These are phyloP conservation scores for Nannizziopsis arthrosporioides DNA, from an alignment of 2,329 filamentous ascomycete species.

Conservation along the genomic window DNA sequence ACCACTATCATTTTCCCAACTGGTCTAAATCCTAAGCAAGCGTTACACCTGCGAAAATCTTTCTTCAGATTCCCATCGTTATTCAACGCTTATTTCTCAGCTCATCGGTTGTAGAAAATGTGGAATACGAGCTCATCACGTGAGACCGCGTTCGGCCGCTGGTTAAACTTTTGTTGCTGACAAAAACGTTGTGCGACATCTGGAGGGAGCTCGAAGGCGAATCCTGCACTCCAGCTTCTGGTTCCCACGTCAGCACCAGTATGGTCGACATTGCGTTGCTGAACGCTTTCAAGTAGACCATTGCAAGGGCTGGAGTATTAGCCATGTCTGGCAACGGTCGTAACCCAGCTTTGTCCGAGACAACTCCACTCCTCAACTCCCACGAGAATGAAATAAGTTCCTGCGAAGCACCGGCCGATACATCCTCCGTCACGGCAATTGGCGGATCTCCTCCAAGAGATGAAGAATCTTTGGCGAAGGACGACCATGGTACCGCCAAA, in stretches of 20 bases:
- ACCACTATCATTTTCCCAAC: too few species aligned
- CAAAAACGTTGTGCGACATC: too few species aligned
- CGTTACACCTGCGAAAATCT: too few species aligned
- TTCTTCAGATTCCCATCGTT: too few species aligned
- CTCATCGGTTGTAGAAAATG: too few species aligned
- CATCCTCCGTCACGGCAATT: constrained; percentile 16
- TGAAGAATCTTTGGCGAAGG: constrained; percentile 21
- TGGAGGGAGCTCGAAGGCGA: too few species aligned
- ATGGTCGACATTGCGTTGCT: neutral
- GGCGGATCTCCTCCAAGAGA: constrained; percentile 11
- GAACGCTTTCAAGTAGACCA: neutral
- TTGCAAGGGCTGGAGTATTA: neutral
- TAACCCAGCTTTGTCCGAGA: constrained; percentile 23
- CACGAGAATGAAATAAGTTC: constrained; percentile 18
- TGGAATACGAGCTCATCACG: too few species aligned
- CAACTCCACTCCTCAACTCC: constrained; percentile 36
- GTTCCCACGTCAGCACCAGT: neutral
- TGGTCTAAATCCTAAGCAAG: too few species aligned
- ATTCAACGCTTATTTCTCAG: too few species aligned
- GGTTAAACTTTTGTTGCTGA: too few species aligned
- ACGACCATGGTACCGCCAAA: constrained; percentile 22
- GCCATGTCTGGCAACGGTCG: neutral
- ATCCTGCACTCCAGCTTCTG: too few species aligned
- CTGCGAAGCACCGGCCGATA: neutral
- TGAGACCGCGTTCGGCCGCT: too few species aligned